Evolutionary conservation across 2,329 filamentous ascomycete genomes (phyloP).

Genomic region (Calonectria fujianensis): DNA sequence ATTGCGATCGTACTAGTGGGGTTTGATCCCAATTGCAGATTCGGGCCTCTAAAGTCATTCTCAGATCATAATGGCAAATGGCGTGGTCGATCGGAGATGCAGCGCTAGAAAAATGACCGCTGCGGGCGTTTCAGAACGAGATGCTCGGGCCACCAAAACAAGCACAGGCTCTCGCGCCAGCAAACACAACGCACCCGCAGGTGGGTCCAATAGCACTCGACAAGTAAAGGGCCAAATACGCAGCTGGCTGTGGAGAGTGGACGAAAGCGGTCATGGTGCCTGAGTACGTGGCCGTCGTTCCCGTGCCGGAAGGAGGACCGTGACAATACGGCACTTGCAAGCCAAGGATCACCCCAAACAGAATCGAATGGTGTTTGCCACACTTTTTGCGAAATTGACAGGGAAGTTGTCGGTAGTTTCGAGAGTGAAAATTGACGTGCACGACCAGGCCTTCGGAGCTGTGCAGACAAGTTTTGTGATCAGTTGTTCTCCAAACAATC

Average conservation of each 20-base stretch:
- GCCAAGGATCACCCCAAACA: not conserved
- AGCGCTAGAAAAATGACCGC: not conserved
- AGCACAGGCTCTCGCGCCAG: not conserved
- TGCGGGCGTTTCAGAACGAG: not conserved
- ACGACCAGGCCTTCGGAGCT: not conserved
- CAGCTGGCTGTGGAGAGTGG: not conserved
- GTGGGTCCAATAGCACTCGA: not conserved
- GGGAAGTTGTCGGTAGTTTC: not conserved
- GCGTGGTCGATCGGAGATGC: not conserved
- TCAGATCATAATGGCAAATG: not conserved
- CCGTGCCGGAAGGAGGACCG: not conserved
- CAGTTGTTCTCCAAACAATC: not conserved
- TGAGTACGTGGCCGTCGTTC: not conserved
- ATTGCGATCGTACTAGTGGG: not conserved
- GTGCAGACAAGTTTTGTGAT: not conserved
- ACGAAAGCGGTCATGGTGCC: not conserved
- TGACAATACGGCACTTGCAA: not conserved
- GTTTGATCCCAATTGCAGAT: not conserved
- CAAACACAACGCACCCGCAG: not conserved
- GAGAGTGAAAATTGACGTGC: not conserved
- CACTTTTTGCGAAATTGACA: not conserved
- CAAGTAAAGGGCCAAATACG: not conserved
- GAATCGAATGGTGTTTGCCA: not conserved
- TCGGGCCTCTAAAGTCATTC: not conserved
- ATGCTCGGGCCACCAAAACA: constrained; percentile 10